Evolutionary conservation across 768 basidiomycete species (phyloP).

Genomic region (Xanthoconium purpureum): DNA sequence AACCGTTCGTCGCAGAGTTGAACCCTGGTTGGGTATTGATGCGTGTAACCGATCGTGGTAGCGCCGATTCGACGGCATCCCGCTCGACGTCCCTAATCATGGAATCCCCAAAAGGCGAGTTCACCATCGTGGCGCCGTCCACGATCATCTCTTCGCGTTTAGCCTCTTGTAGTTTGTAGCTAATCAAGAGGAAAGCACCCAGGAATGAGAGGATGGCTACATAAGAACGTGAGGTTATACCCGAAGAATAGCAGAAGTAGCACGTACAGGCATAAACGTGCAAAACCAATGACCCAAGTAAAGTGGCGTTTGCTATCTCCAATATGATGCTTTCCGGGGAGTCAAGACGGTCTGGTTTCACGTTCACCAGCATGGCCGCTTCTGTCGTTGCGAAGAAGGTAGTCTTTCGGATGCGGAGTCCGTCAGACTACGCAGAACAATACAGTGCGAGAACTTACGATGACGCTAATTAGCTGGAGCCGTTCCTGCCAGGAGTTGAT

Average conservation of each 20-base stretch:
- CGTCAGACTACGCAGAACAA: background rate
- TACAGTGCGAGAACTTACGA: slow-evolving; percentile 37
- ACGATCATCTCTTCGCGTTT: slow-evolving; percentile 43
- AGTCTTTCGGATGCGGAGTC: slow-evolving; percentile 35
- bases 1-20: background rate
- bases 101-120: slow-evolving; percentile 16
- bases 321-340: slow-evolving; percentile 7
- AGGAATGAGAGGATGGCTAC: slow-evolving; percentile 47
- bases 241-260: background rate
- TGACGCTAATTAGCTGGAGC: slow-evolving; percentile 57
- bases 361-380: slow-evolving; percentile 47
- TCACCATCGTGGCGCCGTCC: slow-evolving; percentile 24
- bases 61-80: background rate
- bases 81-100: slow-evolving; percentile 11
- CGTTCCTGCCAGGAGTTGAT: slow-evolving; percentile 62
- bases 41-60: background rate
- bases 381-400: slow-evolving; percentile 63
- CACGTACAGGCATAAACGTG: slow-evolving; percentile 50
- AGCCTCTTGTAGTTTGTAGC: slow-evolving; percentile 53
- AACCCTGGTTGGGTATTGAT: background rate
- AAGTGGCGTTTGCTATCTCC: slow-evolving; percentile 42
- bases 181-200: slow-evolving; percentile 55
- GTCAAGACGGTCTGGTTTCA: slow-evolving; percentile 31
- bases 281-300: slow-evolving; percentile 50
- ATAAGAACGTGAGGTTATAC: background rate